Evolutionary conservation across 768 basidiomycete species (phyloP).

Genomic region (Punctularia strigosozonata): DNA sequence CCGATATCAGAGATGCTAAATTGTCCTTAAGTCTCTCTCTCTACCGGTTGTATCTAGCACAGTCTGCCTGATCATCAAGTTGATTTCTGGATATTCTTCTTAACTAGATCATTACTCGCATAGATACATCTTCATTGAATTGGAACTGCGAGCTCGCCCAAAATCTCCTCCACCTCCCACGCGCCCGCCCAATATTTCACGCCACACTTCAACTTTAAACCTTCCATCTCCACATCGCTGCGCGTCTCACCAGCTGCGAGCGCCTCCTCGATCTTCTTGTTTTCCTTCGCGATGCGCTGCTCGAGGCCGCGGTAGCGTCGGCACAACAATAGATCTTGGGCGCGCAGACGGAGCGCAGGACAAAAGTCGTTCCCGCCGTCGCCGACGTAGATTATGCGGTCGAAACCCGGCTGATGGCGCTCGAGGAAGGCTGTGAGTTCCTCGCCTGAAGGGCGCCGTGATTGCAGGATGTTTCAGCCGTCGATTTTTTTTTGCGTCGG

Average conservation of each 20-base stretch:
- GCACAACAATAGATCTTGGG: conserved; percentile 76
- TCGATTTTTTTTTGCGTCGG: too few relatives aligned
- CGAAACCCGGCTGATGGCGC: conserved; percentile 46
- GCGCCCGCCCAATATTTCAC: conserved; percentile 86
- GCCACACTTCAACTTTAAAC: conserved; percentile 55
- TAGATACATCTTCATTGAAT: too few relatives aligned
- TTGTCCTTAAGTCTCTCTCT: too few relatives aligned
- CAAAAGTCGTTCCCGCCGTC: conserved; percentile 97
- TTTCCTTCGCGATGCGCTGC: conserved; percentile 65
- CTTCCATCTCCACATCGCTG: too few relatives aligned
- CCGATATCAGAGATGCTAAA: too few relatives aligned
- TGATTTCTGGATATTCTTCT: too few relatives aligned
- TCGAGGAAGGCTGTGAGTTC: conserved; percentile 79
- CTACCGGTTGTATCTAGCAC: too few relatives aligned
- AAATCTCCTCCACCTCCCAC: conserved; percentile 92
- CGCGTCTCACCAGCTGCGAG: too few relatives aligned
- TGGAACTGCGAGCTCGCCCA: too few relatives aligned
- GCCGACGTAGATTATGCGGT: conserved; percentile 82
- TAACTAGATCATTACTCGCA: too few relatives aligned
- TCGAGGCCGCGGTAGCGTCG: conserved; percentile 70
- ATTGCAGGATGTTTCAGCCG: too few relatives aligned
- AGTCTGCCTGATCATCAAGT: too few relatives aligned
- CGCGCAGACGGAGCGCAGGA: conserved; percentile 70
- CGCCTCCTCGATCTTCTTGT: conserved; percentile 44
- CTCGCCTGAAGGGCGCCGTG: conserved; percentile 54